A percentile compares a stretch with the other conserved stretches of the same genome.
Evolutionary conservation across 225 moss, liverwort and hornwort species (phyloP).

Genomic region (Bryum argenteum): DNA sequence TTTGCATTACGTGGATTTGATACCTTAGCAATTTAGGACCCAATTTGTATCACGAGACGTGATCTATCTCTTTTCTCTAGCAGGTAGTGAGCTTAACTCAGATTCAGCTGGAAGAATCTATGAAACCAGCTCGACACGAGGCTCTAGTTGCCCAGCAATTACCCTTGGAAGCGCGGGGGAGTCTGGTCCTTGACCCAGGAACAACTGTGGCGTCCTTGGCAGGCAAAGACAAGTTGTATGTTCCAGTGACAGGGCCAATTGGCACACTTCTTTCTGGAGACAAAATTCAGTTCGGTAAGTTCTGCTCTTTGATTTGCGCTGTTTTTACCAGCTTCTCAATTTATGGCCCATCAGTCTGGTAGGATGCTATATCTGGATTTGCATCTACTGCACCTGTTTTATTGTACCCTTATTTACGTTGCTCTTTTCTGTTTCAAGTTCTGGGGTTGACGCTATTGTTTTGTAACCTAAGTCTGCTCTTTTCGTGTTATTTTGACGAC

Average conservation of each 20-base stretch:
- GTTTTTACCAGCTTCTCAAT: background rate
- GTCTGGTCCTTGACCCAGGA: conserved; percentile 80
- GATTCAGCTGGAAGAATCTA: conserved; percentile 97
- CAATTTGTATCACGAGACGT: background rate
- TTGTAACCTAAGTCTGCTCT: conserved; percentile 14
- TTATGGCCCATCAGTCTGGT: background rate
- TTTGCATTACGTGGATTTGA: background rate
- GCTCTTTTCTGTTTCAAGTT: conserved; percentile 4
- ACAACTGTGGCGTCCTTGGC: conserved; percentile 65
- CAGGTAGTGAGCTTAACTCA: conserved; percentile 99
- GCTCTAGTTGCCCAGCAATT: conserved; percentile 72
- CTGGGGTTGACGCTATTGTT: background rate
- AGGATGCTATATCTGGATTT: conserved; percentile 5
- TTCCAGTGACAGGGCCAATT: conserved; percentile 77
- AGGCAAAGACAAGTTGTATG: conserved; percentile 76
- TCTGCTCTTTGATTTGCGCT: conserved; percentile 16
- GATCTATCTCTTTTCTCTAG: conserved; percentile 13
- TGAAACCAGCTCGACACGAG: conserved; percentile 91
- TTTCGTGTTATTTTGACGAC: conserved; percentile 15
- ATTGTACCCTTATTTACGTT: background rate
- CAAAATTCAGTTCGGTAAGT: conserved; percentile 97
- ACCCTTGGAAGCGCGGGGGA: conserved; percentile 71
- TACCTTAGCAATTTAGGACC: background rate
- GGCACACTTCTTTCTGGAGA: conserved; percentile 91
- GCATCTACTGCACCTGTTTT: background rate